Conservation (phyloP, 257 asterid species). For the Solanum etuberosum region DNA sequence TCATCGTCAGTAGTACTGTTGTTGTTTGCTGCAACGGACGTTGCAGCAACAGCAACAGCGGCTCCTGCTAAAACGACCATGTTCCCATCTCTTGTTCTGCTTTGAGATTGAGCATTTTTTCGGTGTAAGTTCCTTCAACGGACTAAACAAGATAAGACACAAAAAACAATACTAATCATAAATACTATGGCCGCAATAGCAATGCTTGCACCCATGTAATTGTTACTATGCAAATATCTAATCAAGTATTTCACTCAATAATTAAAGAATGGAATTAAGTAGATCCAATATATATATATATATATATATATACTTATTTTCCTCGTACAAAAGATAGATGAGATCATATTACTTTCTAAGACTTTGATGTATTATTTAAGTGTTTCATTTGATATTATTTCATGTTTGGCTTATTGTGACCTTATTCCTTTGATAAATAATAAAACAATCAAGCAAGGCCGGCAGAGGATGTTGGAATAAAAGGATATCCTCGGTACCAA, state of each 20-base stretch:
- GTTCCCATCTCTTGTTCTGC: neutral
- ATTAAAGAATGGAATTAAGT: neutral
- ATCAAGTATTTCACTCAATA: neutral
- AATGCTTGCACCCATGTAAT: neutral
- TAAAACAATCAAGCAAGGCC: neutral
- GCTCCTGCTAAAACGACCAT: neutral
- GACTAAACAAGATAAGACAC: neutral
- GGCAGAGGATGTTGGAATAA: neutral
- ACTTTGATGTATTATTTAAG: neutral
- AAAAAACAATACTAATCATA: neutral
- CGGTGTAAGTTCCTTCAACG: neutral
- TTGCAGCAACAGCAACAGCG: neutral
- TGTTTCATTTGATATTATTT: neutral
- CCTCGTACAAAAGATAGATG: neutral
- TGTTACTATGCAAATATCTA: neutral
- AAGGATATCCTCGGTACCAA: neutral
- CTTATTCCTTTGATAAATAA: neutral
- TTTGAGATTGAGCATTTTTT: neutral
- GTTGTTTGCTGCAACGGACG: neutral
- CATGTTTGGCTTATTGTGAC: neutral
- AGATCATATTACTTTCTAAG: neutral
- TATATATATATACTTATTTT: neutral
- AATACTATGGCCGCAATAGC: neutral
- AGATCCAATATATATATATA: neutral
- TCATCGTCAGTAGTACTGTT: neutral